Conservation (phyloP, 768 basidiomycete species). For the Termitomyces sp. region DNA sequence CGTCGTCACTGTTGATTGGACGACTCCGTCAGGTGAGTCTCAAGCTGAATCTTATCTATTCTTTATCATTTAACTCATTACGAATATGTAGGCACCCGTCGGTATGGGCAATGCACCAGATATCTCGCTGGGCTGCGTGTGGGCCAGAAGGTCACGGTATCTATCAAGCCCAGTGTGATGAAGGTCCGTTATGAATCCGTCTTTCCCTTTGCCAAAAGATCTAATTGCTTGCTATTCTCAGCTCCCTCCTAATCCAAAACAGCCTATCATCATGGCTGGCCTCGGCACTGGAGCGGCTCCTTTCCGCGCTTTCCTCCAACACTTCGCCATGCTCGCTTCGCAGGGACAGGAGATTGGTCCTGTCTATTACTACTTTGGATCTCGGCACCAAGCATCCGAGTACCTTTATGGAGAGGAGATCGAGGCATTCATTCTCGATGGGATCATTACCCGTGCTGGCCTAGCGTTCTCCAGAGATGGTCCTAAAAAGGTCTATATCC, state of each 20-base stretch:
- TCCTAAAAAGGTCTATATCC: constrained; percentile 93
- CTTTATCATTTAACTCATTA: constrained; percentile 2
- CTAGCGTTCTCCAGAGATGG: constrained; percentile 97
- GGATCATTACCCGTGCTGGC: constrained; percentile 85
- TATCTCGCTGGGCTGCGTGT: constrained; percentile 83
- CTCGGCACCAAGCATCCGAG: constrained; percentile 91
- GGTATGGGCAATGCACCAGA: constrained; percentile 94
- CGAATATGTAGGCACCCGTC: constrained; percentile 52
- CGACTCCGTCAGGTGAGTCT: constrained; percentile 70
- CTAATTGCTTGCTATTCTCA: constrained; percentile 26
- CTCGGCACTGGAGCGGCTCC: constrained; percentile 98
- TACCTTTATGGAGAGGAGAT: constrained; percentile 97
- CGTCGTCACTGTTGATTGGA: constrained; percentile 96
- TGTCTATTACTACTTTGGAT: constrained; percentile 97
- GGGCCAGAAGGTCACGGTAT: constrained; percentile 94
- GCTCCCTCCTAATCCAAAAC: constrained; percentile 80
- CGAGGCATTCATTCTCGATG: constrained; percentile 87
- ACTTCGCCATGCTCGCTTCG: constrained; percentile 79
- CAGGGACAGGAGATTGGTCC: constrained; percentile 86
- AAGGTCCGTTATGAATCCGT: constrained; percentile 54
- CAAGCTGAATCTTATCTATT: constrained; percentile 2
- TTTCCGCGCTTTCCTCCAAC: constrained; percentile 98
- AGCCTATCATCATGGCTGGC: constrained; percentile 98
- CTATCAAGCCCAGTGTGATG: constrained; percentile 99
- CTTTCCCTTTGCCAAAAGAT: background rate